These are phyloP conservation scores for Hibiscus mutabilis DNA, from an alignment of 345 rosid species.

Conservation along the genomic window DNA sequence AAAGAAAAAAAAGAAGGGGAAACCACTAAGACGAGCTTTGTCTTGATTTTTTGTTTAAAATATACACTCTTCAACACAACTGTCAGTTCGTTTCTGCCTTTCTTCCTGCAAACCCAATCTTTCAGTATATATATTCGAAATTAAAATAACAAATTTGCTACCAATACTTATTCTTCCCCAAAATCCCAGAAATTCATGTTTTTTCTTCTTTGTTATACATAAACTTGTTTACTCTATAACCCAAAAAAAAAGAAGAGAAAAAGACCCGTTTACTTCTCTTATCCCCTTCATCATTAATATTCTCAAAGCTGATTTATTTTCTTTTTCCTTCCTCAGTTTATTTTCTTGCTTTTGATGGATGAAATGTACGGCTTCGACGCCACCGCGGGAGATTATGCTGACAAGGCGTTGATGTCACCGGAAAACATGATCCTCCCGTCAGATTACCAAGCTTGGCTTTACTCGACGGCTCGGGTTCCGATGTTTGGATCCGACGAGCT, in stretches of 20 bases:
- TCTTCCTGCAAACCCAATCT: slow-evolving; percentile 26
- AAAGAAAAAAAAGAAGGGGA: too few relatives aligned
- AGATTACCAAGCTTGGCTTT: slow-evolving; percentile 39
- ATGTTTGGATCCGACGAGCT: slow-evolving; percentile 66
- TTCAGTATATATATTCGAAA: neutral
- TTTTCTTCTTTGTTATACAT: neutral
- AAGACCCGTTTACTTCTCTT: neutral
- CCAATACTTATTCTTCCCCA: neutral
- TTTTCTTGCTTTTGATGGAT: slow-evolving; percentile 40
- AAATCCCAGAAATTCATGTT: neutral
- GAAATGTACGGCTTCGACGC: slow-evolving; percentile 64
- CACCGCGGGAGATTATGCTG: slow-evolving; percentile 39
- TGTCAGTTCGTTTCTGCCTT: slow-evolving; percentile 19
- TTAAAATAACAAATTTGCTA: neutral
- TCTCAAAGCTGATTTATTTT: neutral
- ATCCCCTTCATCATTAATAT: neutral
- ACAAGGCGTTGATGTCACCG: slow-evolving; percentile 56
- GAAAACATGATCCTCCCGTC: slow-evolving; percentile 51
- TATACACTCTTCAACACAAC: slow-evolving; percentile 24
- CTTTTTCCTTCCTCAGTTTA: neutral
- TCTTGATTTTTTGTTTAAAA: neutral
- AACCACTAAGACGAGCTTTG: too few relatives aligned
- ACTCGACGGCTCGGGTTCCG: slow-evolving; percentile 38
- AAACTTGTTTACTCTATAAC: too few relatives aligned
- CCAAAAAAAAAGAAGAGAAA: too few relatives aligned